Percentiles rank a stretch among this genome's conserved stretches.
Evolutionary conservation across 441 rosid genomes (phyloP).

Genomic region (Pelargonium australe): DNA sequence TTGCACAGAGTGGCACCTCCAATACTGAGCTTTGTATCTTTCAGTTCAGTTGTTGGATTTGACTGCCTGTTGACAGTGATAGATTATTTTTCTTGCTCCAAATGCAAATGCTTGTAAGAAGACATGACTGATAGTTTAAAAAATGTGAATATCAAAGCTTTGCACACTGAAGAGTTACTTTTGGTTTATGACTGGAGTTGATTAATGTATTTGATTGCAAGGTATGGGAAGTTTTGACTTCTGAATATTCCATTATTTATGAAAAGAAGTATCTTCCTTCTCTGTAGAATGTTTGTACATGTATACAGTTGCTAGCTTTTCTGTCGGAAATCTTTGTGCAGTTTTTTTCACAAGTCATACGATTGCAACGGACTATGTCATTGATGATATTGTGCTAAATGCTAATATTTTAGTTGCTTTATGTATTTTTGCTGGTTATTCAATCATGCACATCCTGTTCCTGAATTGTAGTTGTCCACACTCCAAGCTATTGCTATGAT

Average conservation of each 20-base stretch:
- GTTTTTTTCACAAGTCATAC: neutral
- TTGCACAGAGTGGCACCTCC: slow-evolving; percentile 87
- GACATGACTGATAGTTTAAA: slow-evolving; percentile 29
- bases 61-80: slow-evolving; percentile 20
- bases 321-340: neutral
- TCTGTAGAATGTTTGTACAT: slow-evolving; percentile 20
- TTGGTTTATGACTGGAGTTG: slow-evolving; percentile 23
- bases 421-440: neutral
- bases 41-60: slow-evolving; percentile 28
- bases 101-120: slow-evolving; percentile 22
- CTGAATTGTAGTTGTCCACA: neutral
- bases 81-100: slow-evolving; percentile 24
- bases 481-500: neutral
- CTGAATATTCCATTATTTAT: slow-evolving; percentile 23
- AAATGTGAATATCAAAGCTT: slow-evolving; percentile 35
- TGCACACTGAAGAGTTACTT: slow-evolving; percentile 23
- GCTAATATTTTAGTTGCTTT: neutral
- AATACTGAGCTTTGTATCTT: slow-evolving; percentile 45
- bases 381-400: neutral
- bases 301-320: slow-evolving; percentile 14
- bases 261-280: slow-evolving; percentile 19
- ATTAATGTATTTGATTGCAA: slow-evolving; percentile 5
- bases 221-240: slow-evolving; percentile 30
- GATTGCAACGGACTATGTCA: neutral
- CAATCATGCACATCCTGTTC: slow-evolving; percentile 1